Percentiles rank a stretch among this genome's conserved stretches.
These are phyloP conservation scores for Populus hybrid DNA, from an alignment of 441 rosid species.

Conservation along the genomic window DNA sequence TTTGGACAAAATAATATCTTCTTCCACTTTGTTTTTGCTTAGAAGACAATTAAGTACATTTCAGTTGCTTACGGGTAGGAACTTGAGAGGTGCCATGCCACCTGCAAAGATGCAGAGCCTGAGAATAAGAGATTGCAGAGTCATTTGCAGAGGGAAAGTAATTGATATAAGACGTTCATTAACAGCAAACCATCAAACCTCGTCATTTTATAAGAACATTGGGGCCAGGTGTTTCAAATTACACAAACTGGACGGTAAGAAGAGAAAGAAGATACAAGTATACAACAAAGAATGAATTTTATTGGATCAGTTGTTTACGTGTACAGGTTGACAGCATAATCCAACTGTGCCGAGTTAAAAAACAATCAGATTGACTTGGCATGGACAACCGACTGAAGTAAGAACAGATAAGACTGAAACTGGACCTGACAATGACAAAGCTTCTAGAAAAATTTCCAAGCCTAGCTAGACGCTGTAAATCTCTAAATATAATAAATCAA, in stretches of 20 bases:
- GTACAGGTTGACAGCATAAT: slow-evolving; percentile 13
- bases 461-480: background rate
- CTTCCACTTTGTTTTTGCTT: background rate
- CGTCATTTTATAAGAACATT: background rate
- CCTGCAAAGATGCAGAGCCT: slow-evolving; percentile 41
- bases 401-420: slow-evolving; percentile 12
- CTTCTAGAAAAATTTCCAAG: slow-evolving; percentile 19
- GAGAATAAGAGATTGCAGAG: slow-evolving; percentile 9
- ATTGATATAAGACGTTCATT: too few relatives aligned
- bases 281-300: slow-evolving; percentile 14
- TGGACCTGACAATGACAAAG: slow-evolving; percentile 4
- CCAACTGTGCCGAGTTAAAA: slow-evolving; percentile 3
- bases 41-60: background rate
- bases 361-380: slow-evolving; percentile 19
- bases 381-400: slow-evolving; percentile 16
- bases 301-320: slow-evolving; percentile 5
- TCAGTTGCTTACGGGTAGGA: slow-evolving; percentile 15
- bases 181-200: background rate
- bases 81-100: slow-evolving; percentile 29
- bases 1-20: slow-evolving; percentile 9
- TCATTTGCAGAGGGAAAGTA: background rate
- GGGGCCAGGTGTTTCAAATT: background rate
- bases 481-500: background rate
- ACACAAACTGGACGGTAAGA: background rate
- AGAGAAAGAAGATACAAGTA: background rate